These are phyloP conservation scores for Plenodomus biglobosus DNA, from an alignment of 2,329 filamentous ascomycete genomes.

Conservation along the genomic window DNA sequence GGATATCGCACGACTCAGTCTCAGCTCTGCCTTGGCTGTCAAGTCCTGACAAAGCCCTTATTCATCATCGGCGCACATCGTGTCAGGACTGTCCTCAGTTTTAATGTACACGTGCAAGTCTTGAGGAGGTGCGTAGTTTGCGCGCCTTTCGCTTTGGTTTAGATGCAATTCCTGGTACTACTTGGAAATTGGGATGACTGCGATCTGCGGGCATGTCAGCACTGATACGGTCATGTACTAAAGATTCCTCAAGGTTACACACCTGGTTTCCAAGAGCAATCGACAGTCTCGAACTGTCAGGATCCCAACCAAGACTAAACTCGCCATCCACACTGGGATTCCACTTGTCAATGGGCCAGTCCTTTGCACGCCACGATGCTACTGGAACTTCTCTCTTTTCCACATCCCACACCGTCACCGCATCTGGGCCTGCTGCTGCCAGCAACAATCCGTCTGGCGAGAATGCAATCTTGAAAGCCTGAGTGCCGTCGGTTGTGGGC, in stretches of 20 bases:
- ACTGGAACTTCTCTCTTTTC: constrained; percentile 39
- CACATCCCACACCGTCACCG: constrained; percentile 50
- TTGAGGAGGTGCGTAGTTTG: neutral
- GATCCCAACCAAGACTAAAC: constrained; percentile 44
- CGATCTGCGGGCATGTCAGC: constrained; percentile 32
- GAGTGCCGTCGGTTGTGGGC: constrained; percentile 34
- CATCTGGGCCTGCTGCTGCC: constrained; percentile 48
- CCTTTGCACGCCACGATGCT: constrained; percentile 40
- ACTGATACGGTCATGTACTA: neutral
- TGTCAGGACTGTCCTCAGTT: neutral
- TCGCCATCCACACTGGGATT: constrained; percentile 38
- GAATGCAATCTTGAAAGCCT: constrained; percentile 48
- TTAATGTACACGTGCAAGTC: too few species aligned
- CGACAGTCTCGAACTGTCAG: constrained; percentile 42
- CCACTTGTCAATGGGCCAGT: constrained; percentile 31
- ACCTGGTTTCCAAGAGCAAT: constrained; percentile 45
- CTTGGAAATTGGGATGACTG: constrained; percentile 36
- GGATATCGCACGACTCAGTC: neutral
- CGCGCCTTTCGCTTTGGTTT: neutral
- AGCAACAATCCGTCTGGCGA: constrained; percentile 48
- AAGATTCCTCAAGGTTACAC: constrained; percentile 2
- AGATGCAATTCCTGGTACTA: constrained; percentile 14
- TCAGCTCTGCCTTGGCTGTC: neutral
- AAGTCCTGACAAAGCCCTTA: neutral
- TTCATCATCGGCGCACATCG: neutral